Evolutionary conservation across 164 flowering plant species (phyloP), one percentile per base, ranked within the genome.

Genomic region (Buxus sempervirens): DNA sequence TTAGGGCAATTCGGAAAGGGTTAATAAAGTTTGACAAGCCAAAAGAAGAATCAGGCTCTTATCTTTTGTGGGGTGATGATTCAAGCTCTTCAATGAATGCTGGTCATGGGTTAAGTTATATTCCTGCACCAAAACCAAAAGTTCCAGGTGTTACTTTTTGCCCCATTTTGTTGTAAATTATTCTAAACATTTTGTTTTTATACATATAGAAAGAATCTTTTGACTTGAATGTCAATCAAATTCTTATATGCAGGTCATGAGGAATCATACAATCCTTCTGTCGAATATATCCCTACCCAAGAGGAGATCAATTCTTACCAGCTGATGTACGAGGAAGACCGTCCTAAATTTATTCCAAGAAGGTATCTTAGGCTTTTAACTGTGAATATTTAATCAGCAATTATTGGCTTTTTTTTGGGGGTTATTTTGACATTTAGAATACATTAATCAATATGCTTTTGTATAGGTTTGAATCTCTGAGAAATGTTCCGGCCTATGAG

Each of bases 241-340:
- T 20, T 54, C 68, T 57, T 70, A 60, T n/a, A 72, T 72, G 25
- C 76, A 96, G 99, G 97, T 38, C 99, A 96, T 64, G 98, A 88
- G 71, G 97, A 88, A 73, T 89, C 99, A 20, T 91, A 86, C 64
- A 91, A 88, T 79, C 98, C 98, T 70, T 86, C 99, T 27, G 60
- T 80, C 18, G 99, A 96, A 67, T 96, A 85, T 75, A 85, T 93
- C n/a, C 99, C 98, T 66, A 87, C 95, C 26, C 90, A 88, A 78
- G 98, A 96, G 79, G 99, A 93, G 81, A 83, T 91, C 1, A 83
- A 85, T 74, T 75, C 93, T 68, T 91, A 88, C 72, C 82, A 91
- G 74, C 75, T 91, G 60, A 86, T 93, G 97, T 84, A 73, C 80
- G 98, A 96, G 77, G 98, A 93, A 76, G 98, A 96, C 76, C 90